phyloP scores from a whole-genome alignment of 2,329 filamentous ascomycete species.

The Dothistroma pini region DNA sequence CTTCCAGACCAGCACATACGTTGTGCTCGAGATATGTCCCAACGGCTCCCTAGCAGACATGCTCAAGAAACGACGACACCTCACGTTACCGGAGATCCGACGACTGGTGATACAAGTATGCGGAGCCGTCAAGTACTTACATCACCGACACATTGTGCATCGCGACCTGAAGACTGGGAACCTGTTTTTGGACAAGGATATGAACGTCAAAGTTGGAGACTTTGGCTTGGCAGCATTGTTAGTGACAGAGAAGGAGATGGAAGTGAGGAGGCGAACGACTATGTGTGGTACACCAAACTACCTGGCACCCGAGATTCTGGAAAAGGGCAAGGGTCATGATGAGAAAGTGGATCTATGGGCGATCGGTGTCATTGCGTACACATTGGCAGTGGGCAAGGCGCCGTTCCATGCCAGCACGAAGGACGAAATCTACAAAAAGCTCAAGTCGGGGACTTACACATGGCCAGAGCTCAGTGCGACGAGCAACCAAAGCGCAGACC shows the following conservation, averaged over 20 bases:
- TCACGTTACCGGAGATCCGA: slow-evolving; percentile 91
- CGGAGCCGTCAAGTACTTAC: slow-evolving; percentile 97
- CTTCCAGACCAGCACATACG: slow-evolving; percentile 83
- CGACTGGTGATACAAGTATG: slow-evolving; percentile 93
- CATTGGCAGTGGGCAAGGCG: slow-evolving; percentile 92
- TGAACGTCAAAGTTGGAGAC: slow-evolving; percentile 98
- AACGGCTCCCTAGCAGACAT: slow-evolving; percentile 98
- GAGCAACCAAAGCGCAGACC: slow-evolving; percentile 69
- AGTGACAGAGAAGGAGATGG: slow-evolving; percentile 86
- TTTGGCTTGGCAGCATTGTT: slow-evolving; percentile 92
- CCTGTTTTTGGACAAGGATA: slow-evolving; percentile 86
- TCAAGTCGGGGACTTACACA: slow-evolving; percentile 69
- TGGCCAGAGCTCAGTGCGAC: slow-evolving; percentile 68
- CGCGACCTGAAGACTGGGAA: slow-evolving; percentile 98
- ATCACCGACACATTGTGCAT: slow-evolving; percentile 92
- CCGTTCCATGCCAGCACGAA: slow-evolving; percentile 92
- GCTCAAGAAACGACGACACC: slow-evolving; percentile 84
- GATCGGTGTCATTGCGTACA: slow-evolving; percentile 96
- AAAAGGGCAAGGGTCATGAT: slow-evolving; percentile 93
- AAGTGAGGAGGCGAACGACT: slow-evolving; percentile 76
- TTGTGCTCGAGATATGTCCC: slow-evolving; percentile 88
- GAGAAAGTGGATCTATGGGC: slow-evolving; percentile 99
- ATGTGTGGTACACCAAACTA: slow-evolving; percentile 98
- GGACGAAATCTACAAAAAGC: slow-evolving; percentile 74
- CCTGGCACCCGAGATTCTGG: slow-evolving; percentile 92